Conservation (phyloP, 108 stramenopile species). For the Nitzschia putrida region DNA sequence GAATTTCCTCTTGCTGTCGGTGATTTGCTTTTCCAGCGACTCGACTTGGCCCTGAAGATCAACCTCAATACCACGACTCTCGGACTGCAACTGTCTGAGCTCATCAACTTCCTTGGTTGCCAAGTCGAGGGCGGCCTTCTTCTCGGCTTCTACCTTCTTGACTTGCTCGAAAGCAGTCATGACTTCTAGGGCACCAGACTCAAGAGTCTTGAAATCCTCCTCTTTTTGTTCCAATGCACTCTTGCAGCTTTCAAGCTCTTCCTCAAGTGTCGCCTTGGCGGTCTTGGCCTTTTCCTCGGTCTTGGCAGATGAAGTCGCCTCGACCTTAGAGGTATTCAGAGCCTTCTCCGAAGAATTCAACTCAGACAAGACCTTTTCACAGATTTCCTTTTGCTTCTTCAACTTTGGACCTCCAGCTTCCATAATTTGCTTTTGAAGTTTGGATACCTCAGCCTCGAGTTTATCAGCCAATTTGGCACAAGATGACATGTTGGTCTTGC, state of each 20-base stretch:
- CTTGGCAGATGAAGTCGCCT: constrained; percentile 63
- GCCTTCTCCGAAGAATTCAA: constrained; percentile 66
- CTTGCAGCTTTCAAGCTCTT: constrained; percentile 51
- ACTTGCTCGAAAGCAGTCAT: constrained; percentile 75
- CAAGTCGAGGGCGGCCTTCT: constrained; percentile 62
- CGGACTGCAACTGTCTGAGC: constrained; percentile 63
- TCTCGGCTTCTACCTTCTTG: constrained; percentile 68
- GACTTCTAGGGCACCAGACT: constrained; percentile 66
- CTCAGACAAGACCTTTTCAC: constrained; percentile 61
- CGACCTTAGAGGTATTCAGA: constrained; percentile 75
- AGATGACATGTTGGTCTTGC: constrained; percentile 75
- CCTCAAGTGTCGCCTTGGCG: constrained; percentile 53
- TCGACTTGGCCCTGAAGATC: constrained; percentile 82
- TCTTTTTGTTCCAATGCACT: constrained; percentile 56
- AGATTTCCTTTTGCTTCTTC: constrained; percentile 82
- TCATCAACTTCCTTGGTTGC: constrained; percentile 66
- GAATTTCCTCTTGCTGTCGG: constrained; percentile 61
- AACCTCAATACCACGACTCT: constrained; percentile 71
- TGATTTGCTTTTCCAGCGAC: constrained; percentile 66
- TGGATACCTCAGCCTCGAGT: constrained; percentile 74
- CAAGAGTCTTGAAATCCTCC: constrained; percentile 64
- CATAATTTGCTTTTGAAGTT: constrained; percentile 84
- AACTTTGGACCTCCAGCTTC: constrained; percentile 88
- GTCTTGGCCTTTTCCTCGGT: constrained; percentile 63
- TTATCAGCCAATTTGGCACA: constrained; percentile 66